Evolutionary conservation across 1,284 basidiomycete species (phyloP), one percentile per base, ranked within the genome.

Genomic region (Athelia psychrophila): DNA sequence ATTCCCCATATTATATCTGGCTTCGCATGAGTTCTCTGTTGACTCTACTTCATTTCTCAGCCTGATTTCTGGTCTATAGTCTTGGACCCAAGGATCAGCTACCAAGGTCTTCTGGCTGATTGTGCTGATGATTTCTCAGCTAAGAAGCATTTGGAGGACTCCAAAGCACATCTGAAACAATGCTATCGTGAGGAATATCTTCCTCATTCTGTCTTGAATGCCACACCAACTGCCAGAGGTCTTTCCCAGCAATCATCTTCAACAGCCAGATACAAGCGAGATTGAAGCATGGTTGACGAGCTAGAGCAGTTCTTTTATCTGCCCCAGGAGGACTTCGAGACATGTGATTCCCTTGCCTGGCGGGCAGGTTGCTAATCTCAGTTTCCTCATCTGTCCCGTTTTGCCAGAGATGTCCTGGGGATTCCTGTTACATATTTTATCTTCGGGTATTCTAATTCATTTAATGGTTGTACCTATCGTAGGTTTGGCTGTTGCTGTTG

Each of bases 401-500:
- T 63, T 13, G 56, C 55, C 8, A 51, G 52, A 2, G 55, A 63
- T 33, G 53, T 64, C 10, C 46, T 60, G 3, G 54, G 51, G 25
- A 63, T 63, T 32, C 62, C 58, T 13, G 61, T n/a, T n/a, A 61
- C 60, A 50, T 13, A 52, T 53, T 6, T 22, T 20, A 42, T 24
- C 35, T 18, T 33, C 23, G 40, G 0, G 15, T 35, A 44, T 16
- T 33, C n/a, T 35, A 22, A 20, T n/a, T 40, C 40, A 5, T 23
- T 33, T 44, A 9, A 15, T 40, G 9, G 13, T 33, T 15, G 8
- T 9, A 42, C n/a, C 8, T 6, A 8, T 18, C 38, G 5, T n/a
- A 70, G 67, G 67, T 0, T 66, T 65, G 25, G 64, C 67, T 20
- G 68, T 70, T n/a, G 65, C 67, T 16, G 69, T 71, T 13, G 64